Base-by-base conservation (phyloP, 345 rosid genomes). In the Melaleuca alternifolia region DNA sequence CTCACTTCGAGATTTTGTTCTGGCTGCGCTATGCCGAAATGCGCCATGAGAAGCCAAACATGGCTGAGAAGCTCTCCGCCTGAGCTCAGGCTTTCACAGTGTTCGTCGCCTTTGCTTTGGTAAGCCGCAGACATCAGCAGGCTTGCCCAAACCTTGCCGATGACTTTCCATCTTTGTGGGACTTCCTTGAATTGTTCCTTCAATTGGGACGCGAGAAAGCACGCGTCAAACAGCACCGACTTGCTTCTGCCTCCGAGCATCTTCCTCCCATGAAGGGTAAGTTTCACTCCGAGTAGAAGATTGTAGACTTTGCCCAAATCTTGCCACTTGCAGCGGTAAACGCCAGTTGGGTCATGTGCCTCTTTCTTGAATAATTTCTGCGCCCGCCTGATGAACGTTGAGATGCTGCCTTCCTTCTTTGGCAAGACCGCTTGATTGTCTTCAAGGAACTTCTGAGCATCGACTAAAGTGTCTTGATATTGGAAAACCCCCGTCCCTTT, bases 11-110 rank as follows among this genome's bases (percentile, higher is more conserved):
- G 84, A 71, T 86, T 88, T 65, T 89, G 90, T 82, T 89, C 88
- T 56, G 91, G 92, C 21, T 93, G 93, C 1, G 92, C 92, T 9
- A 91, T 53, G 50, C 95, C 96, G 28, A 92, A 86, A 89, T 94
- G 95, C 28, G 94, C 91, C 92, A 90, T 84, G 75, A 92, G 86
- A 30, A 93, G 89, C 93, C 96, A 93, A 1, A 92, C 93, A 44
- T 91, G 92, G 82, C 88, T 89, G 30, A 92, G 86, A 11, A 94
- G 90, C 83, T 94, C 94, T 26, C 95, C 93, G 0, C 96, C 96
- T 84, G 87, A 85, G 57, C 94, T 90, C 37, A 92, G 86, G 37
- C 92, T 91, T 82, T 90, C 86, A 5, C 92, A 92, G 53, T 93
- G 96, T 33, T 88, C 59, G 41, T 81, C 28, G 6, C 90, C 91